Evolutionary conservation across 176 grass and related monocot genomes (phyloP), one percentile per base, ranked within the genome.

Genomic region (Oryza glumipatula): DNA sequence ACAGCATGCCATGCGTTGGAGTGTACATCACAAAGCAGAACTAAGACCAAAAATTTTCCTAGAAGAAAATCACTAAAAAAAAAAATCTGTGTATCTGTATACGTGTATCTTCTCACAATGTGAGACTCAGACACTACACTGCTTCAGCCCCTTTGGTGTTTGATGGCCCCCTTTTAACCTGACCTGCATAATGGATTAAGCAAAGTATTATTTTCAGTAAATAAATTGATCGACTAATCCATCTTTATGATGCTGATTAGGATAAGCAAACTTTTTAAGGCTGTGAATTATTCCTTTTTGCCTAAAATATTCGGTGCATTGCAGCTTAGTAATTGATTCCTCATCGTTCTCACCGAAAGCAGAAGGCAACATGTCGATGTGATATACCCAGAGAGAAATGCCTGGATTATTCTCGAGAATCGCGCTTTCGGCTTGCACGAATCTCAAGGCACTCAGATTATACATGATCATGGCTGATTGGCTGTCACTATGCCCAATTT

Each of bases 81-180:
- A 28, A 36, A 66, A 65, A 82, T 52, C 8, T 63, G 30, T 75
- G 30, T 54, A 1, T 51, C 44, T 47, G 49, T 52, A 52, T 16
- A 16, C 15, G 49, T 38, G 49, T 38, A 45, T 64, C 51, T 33
- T 65, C 11, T 22, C 63, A 70, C 28, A 16, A 38, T 75, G 74
- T 87, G 76, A 87, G 63, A 91, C 85, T 87, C 80, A 87, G 63
- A 91, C 85, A 22, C 89, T 91, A 65, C 80, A 87, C 54, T 87
- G 85, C 81, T 87, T 91, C 43, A 84, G 80, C 16, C 80, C 81
- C 45, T 72, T 91, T 24, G 85, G 80, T 65, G 90, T 88, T 39
- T 92, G 93, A 17, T 85, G 86, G 9, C 85, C 90, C 46, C 87
- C 87, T 78, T 94, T 94, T 87, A 92, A 58, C 74, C 88, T 88